Evolutionary conservation across 139 green algal genomes (phyloP), one percentile per base, ranked within the genome.

Genomic region (Eudorina sp.): DNA sequence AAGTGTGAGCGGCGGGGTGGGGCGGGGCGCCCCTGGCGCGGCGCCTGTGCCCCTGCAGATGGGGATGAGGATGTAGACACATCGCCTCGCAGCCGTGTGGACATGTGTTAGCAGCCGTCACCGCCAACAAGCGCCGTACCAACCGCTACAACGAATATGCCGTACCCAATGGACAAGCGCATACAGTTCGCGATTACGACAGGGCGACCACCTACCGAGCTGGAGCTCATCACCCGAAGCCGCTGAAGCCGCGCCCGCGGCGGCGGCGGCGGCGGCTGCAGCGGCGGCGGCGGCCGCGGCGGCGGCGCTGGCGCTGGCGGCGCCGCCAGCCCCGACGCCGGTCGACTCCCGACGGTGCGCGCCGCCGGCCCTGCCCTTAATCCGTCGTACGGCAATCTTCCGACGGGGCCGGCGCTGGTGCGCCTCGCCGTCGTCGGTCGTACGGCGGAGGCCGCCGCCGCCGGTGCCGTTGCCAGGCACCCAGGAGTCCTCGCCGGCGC

Each of bases 201-300:
- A n/a, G n/a, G n/a, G n/a, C n/a, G n/a, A n/a, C n/a, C n/a, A n/a
- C n/a, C n/a, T 46, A 79, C 70, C 70, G 34, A 79, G 34, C 43
- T 53, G 70, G 9, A 53, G 13, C 70, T 79, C 70, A 27, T 79
- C 70, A 41, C 70, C 70, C 43, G 70, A 81, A 1, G 45, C 73
- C 45, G 45, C 45, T 29, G 73, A 62, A 18, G 36, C 68, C 9
- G 19, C 68, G 36, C 68, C 68, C 3, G 14, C 6, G 9, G 36
- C 34, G 36, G 38, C 38, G 68, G 55, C 55, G 23, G 55, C 55
- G 14, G 19, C 55, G 21, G 55, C 55, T 5, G 55, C 55, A 29
- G 16, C 55, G 36, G 14, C 68, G 68, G 36, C 34, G 14, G 68
- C 36, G 68, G 14, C 68, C 34, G 14, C 68, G 21, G 45, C 45